Base-by-base conservation (phyloP, 1,284 basidiomycete species). In the Apiotrichum brassicae region DNA sequence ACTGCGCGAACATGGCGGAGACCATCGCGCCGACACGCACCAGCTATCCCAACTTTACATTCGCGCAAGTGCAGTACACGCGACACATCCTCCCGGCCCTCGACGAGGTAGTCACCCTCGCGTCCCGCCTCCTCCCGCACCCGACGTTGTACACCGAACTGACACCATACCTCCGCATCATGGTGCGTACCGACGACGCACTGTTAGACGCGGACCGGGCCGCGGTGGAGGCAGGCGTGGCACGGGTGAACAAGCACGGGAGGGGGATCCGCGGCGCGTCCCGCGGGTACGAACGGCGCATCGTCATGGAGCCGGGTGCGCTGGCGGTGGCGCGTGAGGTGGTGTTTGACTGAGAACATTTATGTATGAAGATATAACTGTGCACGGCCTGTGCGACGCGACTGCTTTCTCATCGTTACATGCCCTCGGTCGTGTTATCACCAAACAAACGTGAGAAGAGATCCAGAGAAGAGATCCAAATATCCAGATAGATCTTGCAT, bases 171-270 rank as follows among this genome's bases (percentile, higher is more conserved):
- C 73, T 91, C 36, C 77, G 83, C 49, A 61, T 74, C 48, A 86
- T 94, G 68, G 81, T 85, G n/a, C 64, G 54, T 14, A 74, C 76
- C 22, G 89, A 94, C 60, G 87, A 90, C 58, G 65, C 53, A 2
- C 52, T 72, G 18, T 58, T 70, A 43, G 51, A 46, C 8, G 66
- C 57, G 12, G 68, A 71, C 45, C 51, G 60, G n/a, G 57, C 56
- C 4, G 62, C 63, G 11, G 42, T 60, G 2, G 56, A 52, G 6
- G 37, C 48, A 14, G 71, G 71, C 16, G 61, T 59, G 14, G 51
- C 53, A 18, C 35, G 64, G 16, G 46, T 67, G 18, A 70, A 71
- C 50, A 53, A 63, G 35, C 64, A 65, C 33, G 72, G 72, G 0
- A 59, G 71, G 38, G 58, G 64, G 5, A 57, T 70, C 22, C 53